phyloP scores from a whole-genome alignment of 768 basidiomycete genomes.

The Collybiopsis confluens region DNA sequence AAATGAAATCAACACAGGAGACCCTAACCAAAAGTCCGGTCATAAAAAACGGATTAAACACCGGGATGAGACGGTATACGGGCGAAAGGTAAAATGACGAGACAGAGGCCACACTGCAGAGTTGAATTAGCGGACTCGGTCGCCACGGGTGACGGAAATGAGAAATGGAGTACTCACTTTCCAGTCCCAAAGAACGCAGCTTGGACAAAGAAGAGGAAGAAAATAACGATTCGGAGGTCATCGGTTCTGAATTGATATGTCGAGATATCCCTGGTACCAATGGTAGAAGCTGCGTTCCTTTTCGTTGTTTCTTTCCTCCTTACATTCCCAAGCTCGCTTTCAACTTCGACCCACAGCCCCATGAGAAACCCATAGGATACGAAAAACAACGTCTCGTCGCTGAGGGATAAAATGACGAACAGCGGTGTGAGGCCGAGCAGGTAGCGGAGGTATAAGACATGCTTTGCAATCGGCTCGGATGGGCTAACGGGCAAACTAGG shows the following conservation, averaged over 20 bases:
- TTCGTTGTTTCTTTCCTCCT: conserved; percentile 6
- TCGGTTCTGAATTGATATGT: conserved; percentile 48
- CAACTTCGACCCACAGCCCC: conserved; percentile 64
- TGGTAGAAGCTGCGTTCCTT: conserved; percentile 11
- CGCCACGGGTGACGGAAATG: too few relatives aligned
- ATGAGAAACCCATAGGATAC: conserved; percentile 62
- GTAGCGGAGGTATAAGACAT: conserved; percentile 40
- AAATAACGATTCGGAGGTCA: conserved; percentile 70
- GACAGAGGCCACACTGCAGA: conserved; percentile 70
- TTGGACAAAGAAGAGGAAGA: conserved; percentile 85
- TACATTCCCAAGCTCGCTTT: conserved; percentile 30
- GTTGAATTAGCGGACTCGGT: too few relatives aligned
- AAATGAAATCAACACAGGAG: neutral
- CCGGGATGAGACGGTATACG: conserved; percentile 80
- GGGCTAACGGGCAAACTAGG: conserved; percentile 8
- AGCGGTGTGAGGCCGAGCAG: conserved; percentile 72
- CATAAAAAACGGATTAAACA: conserved; percentile 87
- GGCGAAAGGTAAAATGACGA: conserved; percentile 89
- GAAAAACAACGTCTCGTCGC: conserved; percentile 79
- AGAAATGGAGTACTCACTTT: conserved; percentile 49
- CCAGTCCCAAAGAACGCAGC: conserved; percentile 84
- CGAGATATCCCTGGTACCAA: neutral
- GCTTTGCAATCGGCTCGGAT: neutral
- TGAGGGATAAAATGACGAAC: conserved; percentile 78
- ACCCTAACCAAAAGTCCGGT: conserved; percentile 56